Evolutionary conservation across 129 eudicot genomes (phyloP), one percentile per base, ranked within the genome.

Genomic region (Flaveria brownii): DNA sequence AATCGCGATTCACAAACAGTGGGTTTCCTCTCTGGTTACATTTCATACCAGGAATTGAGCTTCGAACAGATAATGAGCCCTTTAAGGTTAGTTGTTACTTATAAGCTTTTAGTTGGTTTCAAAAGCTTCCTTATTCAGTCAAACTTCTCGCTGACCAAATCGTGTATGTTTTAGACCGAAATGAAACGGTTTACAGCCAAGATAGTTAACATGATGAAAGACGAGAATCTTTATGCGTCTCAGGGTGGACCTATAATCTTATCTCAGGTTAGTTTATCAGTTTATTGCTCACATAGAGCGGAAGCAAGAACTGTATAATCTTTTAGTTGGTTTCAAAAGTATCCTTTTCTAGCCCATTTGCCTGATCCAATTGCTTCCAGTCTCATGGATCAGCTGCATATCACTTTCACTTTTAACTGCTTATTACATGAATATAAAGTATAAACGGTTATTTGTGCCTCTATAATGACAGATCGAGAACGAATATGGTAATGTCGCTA

Each of bases 11-110:
- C 74, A 16, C 22, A 47, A 54, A 80, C 96, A 95, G 99, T 16
- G 99, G 99, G 15, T 91, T 95, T 87, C 99, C 99, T 2, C 77
- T 95, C 23, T 94, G 99, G 99, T 80, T 95, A 87, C 97, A 91
- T 82, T 91, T 91, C 78, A 66, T 95, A 68, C 96, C 97, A 1
- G 96, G 96, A 59, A 89, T 95, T 39, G 42, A 66, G 86, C 82
- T 95, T 65, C 91, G 99, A 73, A 89, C 96, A 1, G 90, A 95
- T 82, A 95, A 95, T 67, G 89, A 95, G 83, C 99, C 99, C 1
- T 95, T 84, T 83, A 91, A 95, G 97, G 97, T 91, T 51, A 47
- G 23, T 45, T 23, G 47, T 28, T 30, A 25, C 23, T 45, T 28
- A 57, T 36, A 42, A 41, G 13, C 56, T 42, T 45, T 22, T 43